phyloP scores from a whole-genome alignment of 805 yeast genomes.

The Yarrowia yakushimensis region DNA sequence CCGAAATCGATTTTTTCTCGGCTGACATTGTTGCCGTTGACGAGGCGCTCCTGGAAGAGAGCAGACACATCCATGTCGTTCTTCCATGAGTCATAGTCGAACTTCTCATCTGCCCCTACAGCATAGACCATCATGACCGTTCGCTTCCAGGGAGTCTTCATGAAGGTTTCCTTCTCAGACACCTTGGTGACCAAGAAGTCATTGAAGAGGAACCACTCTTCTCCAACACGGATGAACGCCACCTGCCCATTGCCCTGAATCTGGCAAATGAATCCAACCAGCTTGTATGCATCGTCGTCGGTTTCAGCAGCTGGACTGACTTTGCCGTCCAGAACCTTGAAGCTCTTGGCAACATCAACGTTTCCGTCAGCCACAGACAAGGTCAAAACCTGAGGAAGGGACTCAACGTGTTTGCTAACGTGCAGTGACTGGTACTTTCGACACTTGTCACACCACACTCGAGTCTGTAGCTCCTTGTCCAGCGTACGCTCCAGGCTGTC shows the following conservation, averaged over 20 bases:
- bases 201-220: conserved; percentile 77
- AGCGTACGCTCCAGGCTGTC: conserved; percentile 31
- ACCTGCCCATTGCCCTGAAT: conserved; percentile 39
- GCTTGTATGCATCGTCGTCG: conserved; percentile 30
- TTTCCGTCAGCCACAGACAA: not conserved
- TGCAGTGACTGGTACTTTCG: conserved; percentile 53
- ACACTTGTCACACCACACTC: conserved; percentile 54
- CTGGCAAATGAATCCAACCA: conserved; percentile 40
- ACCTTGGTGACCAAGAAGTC: conserved; percentile 83
- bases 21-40: conserved; percentile 47
- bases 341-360: conserved; percentile 1
- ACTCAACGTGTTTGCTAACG: conserved; percentile 48
- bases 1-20: conserved; percentile 58
- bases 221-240: conserved; percentile 34
- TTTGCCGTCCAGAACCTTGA: conserved; percentile 1
- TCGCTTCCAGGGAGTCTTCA: conserved; percentile 74
- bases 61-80: conserved; percentile 56
- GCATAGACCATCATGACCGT: conserved; percentile 70
- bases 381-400: conserved; percentile 57
- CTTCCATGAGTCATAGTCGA: conserved; percentile 50
- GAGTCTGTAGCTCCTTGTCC: conserved; percentile 40
- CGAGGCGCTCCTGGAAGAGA: conserved; percentile 70
- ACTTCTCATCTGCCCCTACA: conserved; percentile 37
- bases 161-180: conserved; percentile 71
- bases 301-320: not conserved